Base-by-base conservation (phyloP, 768 basidiomycete species). In the Auriscalpium vulgare region DNA sequence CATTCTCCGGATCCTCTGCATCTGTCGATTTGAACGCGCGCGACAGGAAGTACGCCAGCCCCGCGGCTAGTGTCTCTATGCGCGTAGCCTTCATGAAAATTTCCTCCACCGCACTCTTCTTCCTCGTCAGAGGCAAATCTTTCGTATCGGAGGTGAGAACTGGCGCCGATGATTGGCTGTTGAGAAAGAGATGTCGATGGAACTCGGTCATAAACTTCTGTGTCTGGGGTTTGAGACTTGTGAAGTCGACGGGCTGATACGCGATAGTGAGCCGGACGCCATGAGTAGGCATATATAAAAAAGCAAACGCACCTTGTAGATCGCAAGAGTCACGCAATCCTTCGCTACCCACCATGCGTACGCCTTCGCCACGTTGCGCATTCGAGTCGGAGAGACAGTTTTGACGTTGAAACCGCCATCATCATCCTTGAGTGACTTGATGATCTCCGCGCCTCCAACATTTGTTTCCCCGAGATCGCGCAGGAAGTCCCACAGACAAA, bases 341-440 rank as follows among this genome's bases (percentile, higher is more conserved):
- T 92, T 92, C 5, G 91, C 88, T 44, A 97, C 81, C 83, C 91
- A 92, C 92, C 95, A 99, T 1, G 83, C 93, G 60, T 91, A 91
- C 7, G 88, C 88, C 62, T 79, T 83, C 11, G 95, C 94, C 6
- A 93, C 72, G 64, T 97, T 95, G 37, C 67, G 71, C 53, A 83
- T 67, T 53, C 85, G 80, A 17, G 79, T 74, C 5, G 75, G 68
- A 10, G 86, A 82, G 56, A 88, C 75, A 46, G 77, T 76, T 47
- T 74, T 78, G 19, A 76, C 71, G 16, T 82, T 75, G 51, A 72
- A 71, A 10, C 65, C 69, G 43, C 72, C 74, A 19, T 78, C 78
- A 46, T 79, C 74, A n/a, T 78, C 74, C 47, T 69, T 66, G 36
- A 73, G 53, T 56, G 77, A 82, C 67, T 88, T 89, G 63, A 90